These are phyloP conservation scores for Candida maesae DNA, from an alignment of 805 yeast species.

Conservation along the genomic window DNA sequence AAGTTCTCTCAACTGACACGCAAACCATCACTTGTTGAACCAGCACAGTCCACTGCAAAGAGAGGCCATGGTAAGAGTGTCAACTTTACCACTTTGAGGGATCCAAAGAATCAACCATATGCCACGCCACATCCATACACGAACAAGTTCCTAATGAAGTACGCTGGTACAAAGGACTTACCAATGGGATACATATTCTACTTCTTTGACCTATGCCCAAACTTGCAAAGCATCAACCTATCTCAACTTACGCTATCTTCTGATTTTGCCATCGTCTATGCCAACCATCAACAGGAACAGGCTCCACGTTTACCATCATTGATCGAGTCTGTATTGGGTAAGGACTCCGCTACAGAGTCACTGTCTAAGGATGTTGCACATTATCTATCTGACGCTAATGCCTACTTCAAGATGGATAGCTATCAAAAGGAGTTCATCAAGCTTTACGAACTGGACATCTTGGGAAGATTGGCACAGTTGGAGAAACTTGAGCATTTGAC, in stretches of 20 bases:
- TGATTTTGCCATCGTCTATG: constrained; percentile 52
- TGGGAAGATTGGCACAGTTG: constrained; percentile 31
- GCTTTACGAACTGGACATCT: constrained; percentile 23
- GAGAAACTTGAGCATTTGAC: constrained; percentile 31
- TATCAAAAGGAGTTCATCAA: constrained; percentile 15
- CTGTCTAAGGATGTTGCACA: neutral
- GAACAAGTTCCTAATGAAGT: constrained; percentile 56
- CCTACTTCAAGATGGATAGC: constrained; percentile 16
- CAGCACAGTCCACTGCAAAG: neutral
- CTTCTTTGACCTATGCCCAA: constrained; percentile 62
- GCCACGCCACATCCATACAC: constrained; percentile 53
- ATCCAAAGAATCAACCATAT: constrained; percentile 31
- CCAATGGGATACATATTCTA: constrained; percentile 78
- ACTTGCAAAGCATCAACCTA: constrained; percentile 52
- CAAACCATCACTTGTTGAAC: neutral
- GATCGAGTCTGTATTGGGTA: constrained; percentile 21
- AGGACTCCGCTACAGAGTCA: neutral
- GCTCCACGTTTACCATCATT: constrained; percentile 19
- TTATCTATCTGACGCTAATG: constrained; percentile 23
- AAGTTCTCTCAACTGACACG: neutral
- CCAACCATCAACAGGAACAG: neutral
- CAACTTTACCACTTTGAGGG: constrained; percentile 10
- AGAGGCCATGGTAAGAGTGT: constrained; percentile 2
- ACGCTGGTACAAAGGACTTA: constrained; percentile 65
- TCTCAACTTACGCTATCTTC: constrained; percentile 57